These are phyloP conservation scores for Neocallimastix lanati DNA, from an alignment of 192 early-diverging fungal genomes.

Conservation along the genomic window DNA sequence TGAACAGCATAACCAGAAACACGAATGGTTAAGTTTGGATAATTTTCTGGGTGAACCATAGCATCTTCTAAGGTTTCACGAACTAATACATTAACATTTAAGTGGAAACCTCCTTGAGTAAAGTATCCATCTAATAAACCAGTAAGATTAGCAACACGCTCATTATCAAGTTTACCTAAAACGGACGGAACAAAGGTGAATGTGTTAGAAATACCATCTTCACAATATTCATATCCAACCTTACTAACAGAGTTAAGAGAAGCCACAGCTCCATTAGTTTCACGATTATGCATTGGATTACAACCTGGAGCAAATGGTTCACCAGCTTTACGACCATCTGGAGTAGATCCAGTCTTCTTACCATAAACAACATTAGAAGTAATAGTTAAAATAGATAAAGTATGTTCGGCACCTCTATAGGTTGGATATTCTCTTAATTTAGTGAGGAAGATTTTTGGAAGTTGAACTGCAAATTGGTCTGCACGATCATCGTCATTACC, in stretches of 20 bases:
- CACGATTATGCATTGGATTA: slow-evolving; percentile 9
- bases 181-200: slow-evolving; percentile 6
- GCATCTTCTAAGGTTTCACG: no score
- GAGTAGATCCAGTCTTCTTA: slow-evolving; percentile 7
- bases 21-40: no score
- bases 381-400: slow-evolving; percentile 5
- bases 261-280: slow-evolving; percentile 3
- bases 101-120: no score
- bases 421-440: slow-evolving; percentile 7
- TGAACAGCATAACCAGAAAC: no score
- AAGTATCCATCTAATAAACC: no score
- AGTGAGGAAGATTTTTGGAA: slow-evolving; percentile 3
- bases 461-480: slow-evolving; percentile 4
- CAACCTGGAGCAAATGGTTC: slow-evolving; percentile 7
- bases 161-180: no score
- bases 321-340: slow-evolving; percentile 4
- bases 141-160: no score
- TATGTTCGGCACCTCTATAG: slow-evolving; percentile 7
- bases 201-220: slow-evolving; percentile 8
- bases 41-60: no score
- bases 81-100: no score
- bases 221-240: slow-evolving; percentile 5
- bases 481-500: slow-evolving; percentile 9
- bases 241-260: slow-evolving; percentile 8
- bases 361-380: slow-evolving; percentile 7